Conservation (phyloP, 176 grass and related monocot species). For the Triticum urartu region DNA sequence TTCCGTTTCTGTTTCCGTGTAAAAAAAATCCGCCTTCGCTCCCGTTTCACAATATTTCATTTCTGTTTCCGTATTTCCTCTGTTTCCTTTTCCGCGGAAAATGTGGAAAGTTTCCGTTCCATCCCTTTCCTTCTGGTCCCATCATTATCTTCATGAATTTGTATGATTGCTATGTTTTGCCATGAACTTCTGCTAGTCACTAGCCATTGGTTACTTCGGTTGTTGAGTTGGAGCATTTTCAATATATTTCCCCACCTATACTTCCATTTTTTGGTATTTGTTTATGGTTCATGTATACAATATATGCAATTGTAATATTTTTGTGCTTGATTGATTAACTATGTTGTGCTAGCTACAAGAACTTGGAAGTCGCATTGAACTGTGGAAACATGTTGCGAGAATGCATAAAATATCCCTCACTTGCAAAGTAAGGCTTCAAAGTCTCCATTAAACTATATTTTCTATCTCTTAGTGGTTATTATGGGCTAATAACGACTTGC, state of each 20-base stretch:
- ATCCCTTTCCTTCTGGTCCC: not conserved
- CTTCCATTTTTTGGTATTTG: not conserved
- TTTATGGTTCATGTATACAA: conserved; percentile 8
- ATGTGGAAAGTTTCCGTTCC: not conserved
- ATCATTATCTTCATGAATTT: conserved; percentile 18
- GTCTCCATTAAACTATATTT: conserved; percentile 11
- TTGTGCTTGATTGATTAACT: conserved; percentile 25
- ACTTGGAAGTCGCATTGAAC: conserved; percentile 96
- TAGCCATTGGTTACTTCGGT: not conserved
- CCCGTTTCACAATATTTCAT: no score
- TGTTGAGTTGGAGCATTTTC: not conserved
- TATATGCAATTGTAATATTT: conserved; percentile 24
- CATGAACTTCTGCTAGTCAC: not conserved
- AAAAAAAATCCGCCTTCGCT: no score
- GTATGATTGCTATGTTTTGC: not conserved
- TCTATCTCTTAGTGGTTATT: not conserved
- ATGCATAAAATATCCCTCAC: conserved; percentile 92
- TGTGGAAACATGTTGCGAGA: conserved; percentile 99
- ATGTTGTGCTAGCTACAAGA: conserved; percentile 79
- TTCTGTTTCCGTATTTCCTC: no score
- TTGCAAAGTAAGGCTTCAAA: conserved; percentile 84
- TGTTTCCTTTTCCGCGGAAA: no score
- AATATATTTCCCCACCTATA: not conserved
- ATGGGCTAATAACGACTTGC: not conserved
- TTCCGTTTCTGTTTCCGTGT: no score